Evolutionary conservation across 306 rosid species (phyloP), one percentile per base, ranked within the genome.

Genomic region (Heteromeles arbutifolia): DNA sequence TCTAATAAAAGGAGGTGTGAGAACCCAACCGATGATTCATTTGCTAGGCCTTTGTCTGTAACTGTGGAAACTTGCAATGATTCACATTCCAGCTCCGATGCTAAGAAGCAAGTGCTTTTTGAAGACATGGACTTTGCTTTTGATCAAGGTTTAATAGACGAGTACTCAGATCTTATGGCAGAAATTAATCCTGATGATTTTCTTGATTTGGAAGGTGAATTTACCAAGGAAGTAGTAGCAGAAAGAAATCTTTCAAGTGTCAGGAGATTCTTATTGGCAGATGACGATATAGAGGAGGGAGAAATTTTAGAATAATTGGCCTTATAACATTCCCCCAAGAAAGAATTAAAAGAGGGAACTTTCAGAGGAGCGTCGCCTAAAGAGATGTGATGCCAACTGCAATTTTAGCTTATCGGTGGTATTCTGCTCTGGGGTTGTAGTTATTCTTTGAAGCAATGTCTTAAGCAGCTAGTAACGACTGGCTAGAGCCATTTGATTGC

Each of bases 241-340:
- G 89, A 79, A 73, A 73, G 75, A 6, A 82, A 69, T 56, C 19
- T 79, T 57, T 62, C 77, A 4, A 77, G 65, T 50, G 28, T 72
- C 1, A 74, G 73, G 77, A 86, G 65, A 13, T 32, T 32, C 52
- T 69, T 83, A 67, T 75, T 76, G 1, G 58, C 58, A 78, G 86
- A 82, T 13, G 86, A 82, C 50, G 96, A 87, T 43, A 72, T 90
- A 76, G 97, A 90, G 88, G 98, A 92, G 80, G 98, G 97, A 72
- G 96, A 95, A 87, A 92, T 92, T 78, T 61, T 28, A 57, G 90
- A 92, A 52, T 95, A 81, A 79, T 48, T 31, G 76, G 24, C 22
- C 26, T 69, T 0, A 0, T 37, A 18, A 8, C 13, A 72, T 66
- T 56, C 39, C 73, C 34, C 22, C 5, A 26, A 62, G 26, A 62